These are phyloP conservation scores for Tuber indicum DNA, from an alignment of 495 filamentous ascomycete genomes.

Conservation along the genomic window DNA sequence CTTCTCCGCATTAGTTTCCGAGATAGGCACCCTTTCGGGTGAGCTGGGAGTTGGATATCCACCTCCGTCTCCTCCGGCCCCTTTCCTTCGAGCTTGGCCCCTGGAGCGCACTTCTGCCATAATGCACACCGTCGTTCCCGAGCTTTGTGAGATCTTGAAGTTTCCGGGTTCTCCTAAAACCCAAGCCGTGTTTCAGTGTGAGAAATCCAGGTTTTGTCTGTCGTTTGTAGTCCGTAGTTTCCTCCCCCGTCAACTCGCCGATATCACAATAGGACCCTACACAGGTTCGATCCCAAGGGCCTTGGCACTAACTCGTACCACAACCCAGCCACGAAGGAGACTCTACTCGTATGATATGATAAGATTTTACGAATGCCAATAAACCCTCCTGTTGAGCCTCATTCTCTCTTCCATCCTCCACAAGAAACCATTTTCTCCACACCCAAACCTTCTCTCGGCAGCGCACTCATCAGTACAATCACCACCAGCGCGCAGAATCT, in stretches of 20 bases:
- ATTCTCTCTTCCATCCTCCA: background rate
- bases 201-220: background rate
- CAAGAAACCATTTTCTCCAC: background rate
- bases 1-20: constrained; percentile 13
- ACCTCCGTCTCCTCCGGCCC: background rate
- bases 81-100: background rate
- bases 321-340: background rate
- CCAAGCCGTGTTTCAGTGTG: background rate
- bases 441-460: background rate
- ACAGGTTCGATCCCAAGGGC: background rate
- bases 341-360: no score
- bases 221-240: background rate
- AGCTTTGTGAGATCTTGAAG: background rate
- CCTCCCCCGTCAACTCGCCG: background rate
- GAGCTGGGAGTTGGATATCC: background rate
- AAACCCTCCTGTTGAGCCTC: background rate
- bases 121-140: background rate
- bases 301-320: background rate
- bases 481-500: background rate
- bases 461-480: background rate
- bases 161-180: background rate
- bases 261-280: background rate
- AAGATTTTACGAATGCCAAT: background rate
- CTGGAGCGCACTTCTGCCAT: constrained; percentile 19
- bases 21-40: constrained; percentile 9